Percentiles rank a stretch among this genome's conserved stretches.
Conservation (phyloP, 176 grass and related monocot species). For the Dactylis glomerata region DNA sequence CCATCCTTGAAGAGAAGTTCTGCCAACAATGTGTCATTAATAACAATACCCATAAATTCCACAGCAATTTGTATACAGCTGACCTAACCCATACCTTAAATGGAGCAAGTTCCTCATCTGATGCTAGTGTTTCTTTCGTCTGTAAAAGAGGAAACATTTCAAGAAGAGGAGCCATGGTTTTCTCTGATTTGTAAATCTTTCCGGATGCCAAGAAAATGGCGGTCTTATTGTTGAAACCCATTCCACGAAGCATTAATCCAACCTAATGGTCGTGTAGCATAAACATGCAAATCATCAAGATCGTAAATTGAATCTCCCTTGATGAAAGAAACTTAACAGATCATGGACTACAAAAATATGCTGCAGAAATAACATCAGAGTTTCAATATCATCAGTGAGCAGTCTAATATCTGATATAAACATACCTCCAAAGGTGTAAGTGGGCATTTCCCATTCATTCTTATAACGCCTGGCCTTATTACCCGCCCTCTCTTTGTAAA, state of each 20-base stretch:
- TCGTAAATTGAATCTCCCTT: conserved; percentile 2
- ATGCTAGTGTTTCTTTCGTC: conserved; percentile 87
- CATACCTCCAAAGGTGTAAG: conserved; percentile 98
- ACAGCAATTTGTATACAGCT: neutral
- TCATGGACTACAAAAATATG: neutral
- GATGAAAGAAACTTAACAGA: conserved; percentile 30
- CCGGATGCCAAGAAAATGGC: conserved; percentile 96
- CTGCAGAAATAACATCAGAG: conserved; percentile 10
- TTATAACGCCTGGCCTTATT: conserved; percentile 85
- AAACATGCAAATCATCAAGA: conserved; percentile 12
- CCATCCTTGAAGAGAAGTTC: conserved; percentile 98
- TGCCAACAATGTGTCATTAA: conserved; percentile 31
- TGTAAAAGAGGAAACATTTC: conserved; percentile 98
- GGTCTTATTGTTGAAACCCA: conserved; percentile 92
- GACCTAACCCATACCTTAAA: conserved; percentile 61
- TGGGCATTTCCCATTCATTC: conserved; percentile 96
- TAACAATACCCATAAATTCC: conserved; percentile 1
- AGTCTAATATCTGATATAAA: conserved; percentile 5
- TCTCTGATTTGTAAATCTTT: conserved; percentile 90
- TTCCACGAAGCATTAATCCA: conserved; percentile 95
- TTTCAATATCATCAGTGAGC: neutral
- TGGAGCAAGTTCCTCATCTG: conserved; percentile 72
- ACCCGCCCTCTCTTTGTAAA: conserved; percentile 85
- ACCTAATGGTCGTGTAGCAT: conserved; percentile 55
- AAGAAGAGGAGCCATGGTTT: conserved; percentile 81